Evolutionary conservation across 1,139 yeast species (phyloP), one percentile per base, ranked within the genome.

Genomic region (Groenewaldozyma auringiensis): DNA sequence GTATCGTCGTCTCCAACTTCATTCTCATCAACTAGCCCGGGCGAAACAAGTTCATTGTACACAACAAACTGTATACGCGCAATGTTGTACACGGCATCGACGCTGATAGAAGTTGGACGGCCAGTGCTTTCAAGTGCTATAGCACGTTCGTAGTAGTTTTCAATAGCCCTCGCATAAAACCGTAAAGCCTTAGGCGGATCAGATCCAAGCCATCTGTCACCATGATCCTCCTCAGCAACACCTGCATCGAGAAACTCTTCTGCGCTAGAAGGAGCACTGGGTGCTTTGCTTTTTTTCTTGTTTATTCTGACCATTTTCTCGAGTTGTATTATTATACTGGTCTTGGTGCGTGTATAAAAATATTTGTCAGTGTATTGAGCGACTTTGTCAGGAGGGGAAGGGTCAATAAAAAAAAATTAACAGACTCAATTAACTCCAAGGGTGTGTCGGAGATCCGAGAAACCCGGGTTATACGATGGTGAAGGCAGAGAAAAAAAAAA

Each of bases 141-240:
- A 2, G 54, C 40, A 3, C 55, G 56, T 33, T 38, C 41, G 14
- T 43, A 22, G 43, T 60, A 60, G 42, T 50, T 37, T 31, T 42
- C 43, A 33, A 42, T 48, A 3, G 63, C 62, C 22, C 57, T 41
- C 43, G 55, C 57, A 41, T 58, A 60, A 47, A 60, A 60, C 44
- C 64, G 47, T 14, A 60, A 50, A 1, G 58, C 64, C 46, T 60
- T 60, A 33, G 61, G 54, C n/a, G 52, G 47, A 47, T 60, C 64
- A 2, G 61, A 55, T n/a, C 49, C 51, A 21, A 58, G 48, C 64
- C 64, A 60, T 34, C 64, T 54, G 45, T 59, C 63, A 14, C 63
- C 65, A 34, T 53, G 53, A 38, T 58, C 64, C 35, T 59, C 64
- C 40, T 56, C 59, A 8, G 51, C 53, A 3, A 54, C 53, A 2